Evolutionary conservation across 768 basidiomycete genomes (phyloP), one percentile per base, ranked within the genome.

Genomic region (Porpolomopsis calyptriformis): DNA sequence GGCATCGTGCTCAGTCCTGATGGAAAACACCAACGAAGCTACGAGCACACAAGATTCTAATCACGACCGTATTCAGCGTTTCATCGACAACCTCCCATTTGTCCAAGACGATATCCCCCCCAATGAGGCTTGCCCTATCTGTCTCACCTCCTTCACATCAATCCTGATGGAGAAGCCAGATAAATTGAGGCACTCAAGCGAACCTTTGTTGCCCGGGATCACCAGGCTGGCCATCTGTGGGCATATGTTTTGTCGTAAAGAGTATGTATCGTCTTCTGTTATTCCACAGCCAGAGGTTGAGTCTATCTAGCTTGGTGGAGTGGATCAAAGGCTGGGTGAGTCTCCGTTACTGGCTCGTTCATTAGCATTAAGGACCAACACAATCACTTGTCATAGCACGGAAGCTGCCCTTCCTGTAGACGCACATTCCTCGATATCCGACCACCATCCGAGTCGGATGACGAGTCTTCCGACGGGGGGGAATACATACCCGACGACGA

Each of bases 331-430:
- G 70, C 44, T 55, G 70, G 49, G 82, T 81, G 55, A 47, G 71
- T 55, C 2, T 18, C 25, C 27, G 47, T 16, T 5, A 22, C 44
- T 38, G 26, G n/a, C 43, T 43, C 11, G 16, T 38, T 14, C 27
- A 22, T 19, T 42, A 18, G 19, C 16, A 19, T 40, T 7, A 29
- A 16, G 12, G 23, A 33, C 36, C 43, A 46, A 36, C 43, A 35
- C 19, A 19, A 35, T 38, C n/a, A 11, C 27, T 23, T 18, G 46
- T 16, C 57, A 3, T 49, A 82, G 80, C 82, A 83, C 53, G 82
- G 82, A 11, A 82, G 67, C 52, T 85, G 83, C 52, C 82, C 82
- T 12, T 74, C 80, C 3, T 85, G 82, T 57, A 66, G 82, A 24
- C 64, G 76, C 48, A 58, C 64, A 4, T 83, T 84, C 60, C 61